Conservation (phyloP, 176 grass and related monocot species). For the Aechmea fasciata region DNA sequence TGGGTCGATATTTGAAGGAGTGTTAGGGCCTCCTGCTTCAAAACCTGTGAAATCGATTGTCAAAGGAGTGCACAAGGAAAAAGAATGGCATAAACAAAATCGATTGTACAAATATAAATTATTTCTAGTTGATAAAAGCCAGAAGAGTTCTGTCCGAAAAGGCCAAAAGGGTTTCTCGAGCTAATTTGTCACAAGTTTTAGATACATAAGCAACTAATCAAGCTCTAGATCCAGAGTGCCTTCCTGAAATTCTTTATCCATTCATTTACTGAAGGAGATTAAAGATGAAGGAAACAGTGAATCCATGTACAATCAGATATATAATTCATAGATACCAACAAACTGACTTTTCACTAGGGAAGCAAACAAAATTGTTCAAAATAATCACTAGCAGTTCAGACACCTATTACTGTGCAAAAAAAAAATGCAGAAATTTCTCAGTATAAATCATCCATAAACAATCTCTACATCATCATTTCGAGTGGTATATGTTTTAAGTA, state of each 20-base stretch:
- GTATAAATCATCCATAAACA: no score
- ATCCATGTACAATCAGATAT: neutral
- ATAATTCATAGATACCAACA: neutral
- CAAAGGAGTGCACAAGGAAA: neutral
- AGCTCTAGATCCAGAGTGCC: neutral
- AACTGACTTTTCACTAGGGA: neutral
- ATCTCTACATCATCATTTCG: no score
- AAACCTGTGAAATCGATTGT: conserved; percentile 37
- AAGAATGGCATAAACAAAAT: neutral
- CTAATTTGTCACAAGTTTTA: no score
- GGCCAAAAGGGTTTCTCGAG: no score
- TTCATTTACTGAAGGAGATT: neutral
- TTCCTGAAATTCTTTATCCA: no score
- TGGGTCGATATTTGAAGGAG: conserved; percentile 68
- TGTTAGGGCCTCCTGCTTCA: conserved; percentile 68
- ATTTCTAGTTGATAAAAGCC: neutral
- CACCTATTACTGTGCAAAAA: no score
- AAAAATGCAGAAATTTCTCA: no score
- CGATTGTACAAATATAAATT: neutral
- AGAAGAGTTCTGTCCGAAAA: neutral
- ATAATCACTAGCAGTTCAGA: no score
- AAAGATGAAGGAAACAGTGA: neutral
- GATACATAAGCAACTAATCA: no score
- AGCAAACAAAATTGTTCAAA: neutral
- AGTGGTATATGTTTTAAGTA: no score